Evolutionary conservation across 1,139 yeast genomes (phyloP).

Genomic region (Entelexis paramagnoliae): DNA sequence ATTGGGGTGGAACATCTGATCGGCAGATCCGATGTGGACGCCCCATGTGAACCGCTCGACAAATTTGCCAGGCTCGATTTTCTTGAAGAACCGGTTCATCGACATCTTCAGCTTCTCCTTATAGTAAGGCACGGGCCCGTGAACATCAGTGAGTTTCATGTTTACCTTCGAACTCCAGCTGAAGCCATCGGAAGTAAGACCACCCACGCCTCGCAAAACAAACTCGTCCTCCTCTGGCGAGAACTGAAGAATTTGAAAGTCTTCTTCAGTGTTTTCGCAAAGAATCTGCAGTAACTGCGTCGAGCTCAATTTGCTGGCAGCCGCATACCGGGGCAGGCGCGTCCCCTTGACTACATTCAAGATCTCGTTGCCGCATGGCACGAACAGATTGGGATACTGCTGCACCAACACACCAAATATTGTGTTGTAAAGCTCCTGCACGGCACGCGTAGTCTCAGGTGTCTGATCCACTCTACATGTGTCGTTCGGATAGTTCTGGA

Average conservation of each 20-base stretch:
- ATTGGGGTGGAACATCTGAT: slow-evolving; percentile 41
- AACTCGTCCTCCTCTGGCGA: slow-evolving; percentile 39
- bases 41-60: slow-evolving; percentile 57
- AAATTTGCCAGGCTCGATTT: slow-evolving; percentile 44
- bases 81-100: slow-evolving; percentile 52
- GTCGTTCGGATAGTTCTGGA: slow-evolving; percentile 37
- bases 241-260: slow-evolving; percentile 47
- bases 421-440: slow-evolving; percentile 46
- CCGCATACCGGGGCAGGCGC: slow-evolving; percentile 24
- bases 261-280: slow-evolving; percentile 52
- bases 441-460: slow-evolving; percentile 33
- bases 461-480: slow-evolving; percentile 27
- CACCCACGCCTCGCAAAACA: slow-evolving; percentile 51
- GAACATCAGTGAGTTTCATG: slow-evolving; percentile 35
- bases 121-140: slow-evolving; percentile 56
- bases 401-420: slow-evolving; percentile 41
- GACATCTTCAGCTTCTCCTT: slow-evolving; percentile 43
- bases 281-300: slow-evolving; percentile 35
- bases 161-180: slow-evolving; percentile 48
- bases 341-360: slow-evolving; percentile 23
- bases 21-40: slow-evolving; percentile 34
- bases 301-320: slow-evolving; percentile 13
- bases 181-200: slow-evolving; percentile 69
- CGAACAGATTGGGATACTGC: slow-evolving; percentile 52
- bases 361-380: slow-evolving; percentile 27